Evolutionary conservation across 2,329 filamentous ascomycete species (phyloP).

Genomic region (Trichoderma breve): DNA sequence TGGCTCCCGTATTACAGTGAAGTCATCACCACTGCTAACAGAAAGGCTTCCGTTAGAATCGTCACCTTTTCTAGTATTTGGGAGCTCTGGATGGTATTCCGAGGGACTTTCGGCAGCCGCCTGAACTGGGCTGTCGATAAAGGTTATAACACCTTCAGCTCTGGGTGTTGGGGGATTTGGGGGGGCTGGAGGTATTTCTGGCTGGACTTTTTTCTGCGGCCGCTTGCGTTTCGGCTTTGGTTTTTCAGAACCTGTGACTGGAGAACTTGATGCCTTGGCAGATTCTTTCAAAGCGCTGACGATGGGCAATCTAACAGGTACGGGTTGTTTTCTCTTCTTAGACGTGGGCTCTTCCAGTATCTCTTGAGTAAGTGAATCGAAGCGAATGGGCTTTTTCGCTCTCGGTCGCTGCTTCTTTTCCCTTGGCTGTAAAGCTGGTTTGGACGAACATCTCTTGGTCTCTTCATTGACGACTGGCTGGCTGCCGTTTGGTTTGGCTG

Average conservation of each 20-base stretch:
- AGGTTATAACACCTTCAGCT: too few species aligned
- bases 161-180: too few species aligned
- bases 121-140: background rate
- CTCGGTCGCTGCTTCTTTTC: slow-evolving; percentile 30
- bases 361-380: slow-evolving; percentile 33
- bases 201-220: slow-evolving; percentile 4
- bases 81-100: background rate
- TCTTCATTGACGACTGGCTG: background rate
- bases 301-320: slow-evolving; percentile 7
- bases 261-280: slow-evolving; percentile 23
- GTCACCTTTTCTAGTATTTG: background rate
- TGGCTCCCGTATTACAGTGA: background rate
- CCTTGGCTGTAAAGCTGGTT: background rate
- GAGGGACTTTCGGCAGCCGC: background rate
- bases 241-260: background rate
- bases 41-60: background rate
- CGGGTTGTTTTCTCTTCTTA: background rate
- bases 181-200: background rate
- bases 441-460: background rate
- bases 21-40: too few species aligned
- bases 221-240: background rate
- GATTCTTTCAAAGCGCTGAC: slow-evolving; percentile 24
- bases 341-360: slow-evolving; percentile 18
- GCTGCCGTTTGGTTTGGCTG: background rate
- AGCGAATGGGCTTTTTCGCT: slow-evolving; percentile 35